phyloP scores from a whole-genome alignment of 164 flowering plant genomes.

The Annona cherimola region DNA sequence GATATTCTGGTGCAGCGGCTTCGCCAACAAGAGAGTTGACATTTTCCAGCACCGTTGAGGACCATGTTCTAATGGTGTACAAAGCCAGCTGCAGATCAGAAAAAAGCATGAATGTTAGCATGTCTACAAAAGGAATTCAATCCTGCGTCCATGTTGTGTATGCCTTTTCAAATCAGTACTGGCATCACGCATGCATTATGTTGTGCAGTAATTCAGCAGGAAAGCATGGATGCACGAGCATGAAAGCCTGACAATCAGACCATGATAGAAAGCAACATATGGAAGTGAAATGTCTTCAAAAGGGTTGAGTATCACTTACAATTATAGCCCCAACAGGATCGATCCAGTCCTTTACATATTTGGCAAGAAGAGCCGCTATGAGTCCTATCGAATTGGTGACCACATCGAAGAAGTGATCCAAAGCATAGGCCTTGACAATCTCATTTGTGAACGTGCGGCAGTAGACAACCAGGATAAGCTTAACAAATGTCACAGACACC shows the following conservation, averaged over 20 bases:
- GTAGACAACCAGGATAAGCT: conserved; percentile 52
- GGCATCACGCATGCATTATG: not conserved
- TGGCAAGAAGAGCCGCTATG: conserved; percentile 74
- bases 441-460: conserved; percentile 82
- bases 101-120: not conserved
- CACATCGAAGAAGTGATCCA: conserved; percentile 93
- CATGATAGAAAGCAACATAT: not conserved
- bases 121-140: not conserved
- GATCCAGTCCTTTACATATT: conserved; percentile 62
- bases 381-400: conserved; percentile 84
- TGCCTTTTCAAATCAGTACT: not conserved
- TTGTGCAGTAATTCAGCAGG: not conserved
- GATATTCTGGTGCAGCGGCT: conserved; percentile 84
- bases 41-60: conserved; percentile 81
- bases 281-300: too few relatives aligned
- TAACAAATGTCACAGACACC: conserved; percentile 73
- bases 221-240: not conserved
- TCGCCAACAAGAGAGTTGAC: conserved; percentile 83
- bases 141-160: not conserved
- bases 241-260: not conserved
- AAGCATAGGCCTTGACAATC: conserved; percentile 92
- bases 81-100: conserved; percentile 63
- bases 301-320: conserved; percentile 37
- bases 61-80: conserved; percentile 94
- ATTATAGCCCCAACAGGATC: conserved; percentile 92